These are phyloP conservation scores for Sequoiadendron giganteum DNA, from an alignment of 75 land plant genomes.

Conservation along the genomic window DNA sequence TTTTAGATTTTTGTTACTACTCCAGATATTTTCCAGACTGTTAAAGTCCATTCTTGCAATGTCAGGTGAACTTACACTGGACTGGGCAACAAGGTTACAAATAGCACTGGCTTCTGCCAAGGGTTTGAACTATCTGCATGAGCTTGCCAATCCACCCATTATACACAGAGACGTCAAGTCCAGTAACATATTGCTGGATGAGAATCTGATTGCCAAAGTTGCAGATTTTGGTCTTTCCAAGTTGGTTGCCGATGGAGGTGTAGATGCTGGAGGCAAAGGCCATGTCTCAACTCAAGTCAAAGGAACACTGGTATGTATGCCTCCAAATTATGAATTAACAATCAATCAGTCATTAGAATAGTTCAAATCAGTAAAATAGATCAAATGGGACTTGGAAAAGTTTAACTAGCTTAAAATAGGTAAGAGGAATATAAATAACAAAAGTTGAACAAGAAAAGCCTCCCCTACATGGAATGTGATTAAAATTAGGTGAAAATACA, in stretches of 20 bases:
- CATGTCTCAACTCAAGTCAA: conserved; percentile 79
- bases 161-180: conserved; percentile 86
- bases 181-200: conserved; percentile 73
- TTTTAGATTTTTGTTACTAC: conserved; percentile 41
- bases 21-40: background rate
- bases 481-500: no score
- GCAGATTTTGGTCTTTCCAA: conserved; percentile 86
- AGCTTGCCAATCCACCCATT: conserved; percentile 78
- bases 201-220: conserved; percentile 66
- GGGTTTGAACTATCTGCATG: conserved; percentile 77
- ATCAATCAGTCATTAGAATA: no score
- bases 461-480: no score
- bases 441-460: no score
- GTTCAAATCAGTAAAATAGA: no score
- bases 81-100: conserved; percentile 69
- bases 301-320: conserved; percentile 64
- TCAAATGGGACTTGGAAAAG: no score
- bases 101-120: conserved; percentile 77
- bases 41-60: background rate
- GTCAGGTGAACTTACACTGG: conserved; percentile 35
- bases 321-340: no score
- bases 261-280: conserved; percentile 23
- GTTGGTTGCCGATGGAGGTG: conserved; percentile 26
- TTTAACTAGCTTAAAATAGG: no score
- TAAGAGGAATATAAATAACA: no score